Percentiles rank a stretch among this genome's conserved stretches.
Conservation (phyloP, 495 filamentous ascomycete species). For the Penicillium antarcticum region DNA sequence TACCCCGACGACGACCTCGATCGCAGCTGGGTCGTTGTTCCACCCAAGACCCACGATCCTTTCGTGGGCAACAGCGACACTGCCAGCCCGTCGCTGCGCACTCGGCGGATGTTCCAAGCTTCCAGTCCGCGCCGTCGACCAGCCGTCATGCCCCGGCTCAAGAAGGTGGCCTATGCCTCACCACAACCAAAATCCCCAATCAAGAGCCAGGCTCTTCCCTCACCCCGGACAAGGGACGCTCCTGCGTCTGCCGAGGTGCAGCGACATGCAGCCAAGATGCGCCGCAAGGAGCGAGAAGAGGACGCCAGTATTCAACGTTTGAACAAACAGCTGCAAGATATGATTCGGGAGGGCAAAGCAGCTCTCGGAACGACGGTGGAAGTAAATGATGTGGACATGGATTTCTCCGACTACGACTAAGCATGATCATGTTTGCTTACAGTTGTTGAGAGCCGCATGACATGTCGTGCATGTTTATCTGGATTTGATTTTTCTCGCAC, state of each 20-base stretch:
- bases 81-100: slow-evolving; percentile 18
- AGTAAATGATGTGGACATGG: slow-evolving; percentile 57
- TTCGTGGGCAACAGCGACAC: slow-evolving; percentile 11
- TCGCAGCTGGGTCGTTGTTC: slow-evolving; percentile 77
- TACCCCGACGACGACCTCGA: slow-evolving; percentile 53
- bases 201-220: slow-evolving; percentile 23
- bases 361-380: slow-evolving; percentile 78
- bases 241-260: slow-evolving; percentile 61
- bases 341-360: slow-evolving; percentile 87
- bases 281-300: slow-evolving; percentile 70
- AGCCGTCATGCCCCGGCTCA: slow-evolving; percentile 19
- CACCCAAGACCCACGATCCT: slow-evolving; percentile 25
- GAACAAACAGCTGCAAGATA: slow-evolving; percentile 70
- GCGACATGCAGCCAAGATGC: slow-evolving; percentile 60
- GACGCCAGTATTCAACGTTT: slow-evolving; percentile 75
- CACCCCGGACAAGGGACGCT: slow-evolving; percentile 35
- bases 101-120: slow-evolving; percentile 20
- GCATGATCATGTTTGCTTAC: not conserved
- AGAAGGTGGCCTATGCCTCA: slow-evolving; percentile 30
- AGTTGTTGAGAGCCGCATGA: not conserved
- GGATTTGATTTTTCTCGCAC: slow-evolving; percentile 3
- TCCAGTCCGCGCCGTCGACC: slow-evolving; percentile 29
- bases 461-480: not conserved
- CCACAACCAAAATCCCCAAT: slow-evolving; percentile 39
- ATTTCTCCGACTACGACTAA: slow-evolving; percentile 29